These are phyloP conservation scores for Rhizopus microsporus DNA, from an alignment of 371 early-diverging fungal genomes.

Conservation along the genomic window DNA sequence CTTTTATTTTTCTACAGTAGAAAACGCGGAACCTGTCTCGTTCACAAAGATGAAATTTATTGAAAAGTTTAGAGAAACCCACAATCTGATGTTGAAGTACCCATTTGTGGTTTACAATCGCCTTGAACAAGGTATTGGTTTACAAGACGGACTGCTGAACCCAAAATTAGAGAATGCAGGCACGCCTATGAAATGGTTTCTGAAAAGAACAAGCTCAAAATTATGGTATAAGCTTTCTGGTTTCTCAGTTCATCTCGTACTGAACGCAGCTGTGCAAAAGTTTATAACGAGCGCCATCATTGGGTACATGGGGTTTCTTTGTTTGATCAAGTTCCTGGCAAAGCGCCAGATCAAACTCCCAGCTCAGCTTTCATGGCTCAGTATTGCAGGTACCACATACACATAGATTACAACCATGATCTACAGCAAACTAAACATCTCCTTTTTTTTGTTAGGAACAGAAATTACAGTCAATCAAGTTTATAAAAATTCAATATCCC, in stretches of 20 bases:
- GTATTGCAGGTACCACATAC: conserved; percentile 5
- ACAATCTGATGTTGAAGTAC: conserved; percentile 31
- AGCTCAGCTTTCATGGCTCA: conserved; percentile 12
- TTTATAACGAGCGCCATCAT: conserved; percentile 12
- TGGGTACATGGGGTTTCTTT: conserved; percentile 7
- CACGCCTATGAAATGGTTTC: conserved; percentile 23
- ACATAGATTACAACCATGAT: not conserved
- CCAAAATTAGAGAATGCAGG: conserved; percentile 2
- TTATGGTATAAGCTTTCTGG: conserved; percentile 35
- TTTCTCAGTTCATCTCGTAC: conserved; percentile 20
- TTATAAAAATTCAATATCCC: conserved; percentile 20
- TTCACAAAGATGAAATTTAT: conserved; percentile 17
- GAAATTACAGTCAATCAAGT: conserved; percentile 13
- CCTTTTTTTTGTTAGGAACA: conserved; percentile 10
- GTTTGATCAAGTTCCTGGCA: conserved; percentile 17
- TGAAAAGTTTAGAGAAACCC: conserved; percentile 32
- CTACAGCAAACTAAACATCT: not conserved
- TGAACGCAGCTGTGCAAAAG: conserved; percentile 29
- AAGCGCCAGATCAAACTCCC: conserved; percentile 35
- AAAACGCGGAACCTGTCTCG: conserved; percentile 3
- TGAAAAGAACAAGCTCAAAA: conserved; percentile 11
- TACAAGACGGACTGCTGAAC: not conserved
- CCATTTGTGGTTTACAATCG: conserved; percentile 23
- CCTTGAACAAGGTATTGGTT: conserved; percentile 10
- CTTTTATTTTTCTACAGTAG: conserved; percentile 14